Percentiles rank a stretch among this genome's conserved stretches.
Conservation (phyloP, 2,329 filamentous ascomycete genomes). For the Aspergillus sp. region DNA sequence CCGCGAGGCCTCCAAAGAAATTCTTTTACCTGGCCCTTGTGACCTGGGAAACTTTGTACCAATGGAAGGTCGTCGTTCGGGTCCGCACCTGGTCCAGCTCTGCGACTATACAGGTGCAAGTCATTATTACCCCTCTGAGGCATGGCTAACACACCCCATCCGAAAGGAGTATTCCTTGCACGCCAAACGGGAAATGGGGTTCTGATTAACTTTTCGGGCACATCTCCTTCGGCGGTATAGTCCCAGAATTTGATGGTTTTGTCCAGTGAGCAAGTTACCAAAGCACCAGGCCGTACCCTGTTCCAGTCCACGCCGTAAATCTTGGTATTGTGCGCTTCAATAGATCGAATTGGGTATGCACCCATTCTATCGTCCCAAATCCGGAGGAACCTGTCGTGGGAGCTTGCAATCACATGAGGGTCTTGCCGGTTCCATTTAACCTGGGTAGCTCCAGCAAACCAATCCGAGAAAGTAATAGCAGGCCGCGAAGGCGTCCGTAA, state of each 20-base stretch:
- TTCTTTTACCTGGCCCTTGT: constrained; percentile 67
- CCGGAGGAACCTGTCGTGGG: constrained; percentile 77
- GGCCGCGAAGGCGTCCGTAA: constrained; percentile 65
- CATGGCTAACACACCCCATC: constrained; percentile 78
- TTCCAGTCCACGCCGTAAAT: constrained; percentile 97
- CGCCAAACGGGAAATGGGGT: constrained; percentile 86
- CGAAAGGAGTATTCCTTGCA: constrained; percentile 84
- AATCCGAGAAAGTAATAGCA: constrained; percentile 77
- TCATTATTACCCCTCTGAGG: constrained; percentile 80
- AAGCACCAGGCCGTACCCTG: constrained; percentile 59
- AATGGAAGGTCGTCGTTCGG: constrained; percentile 30
- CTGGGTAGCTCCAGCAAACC: constrained; percentile 87
- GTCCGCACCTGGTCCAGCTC: constrained; percentile 35
- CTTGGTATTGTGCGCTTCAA: constrained; percentile 81
- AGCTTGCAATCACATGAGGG: constrained; percentile 77
- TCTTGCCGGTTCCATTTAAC: constrained; percentile 91
- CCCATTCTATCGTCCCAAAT: constrained; percentile 86
- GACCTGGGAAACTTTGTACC: constrained; percentile 47
- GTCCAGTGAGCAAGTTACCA: constrained; percentile 84
- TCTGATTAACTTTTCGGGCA: constrained; percentile 66
- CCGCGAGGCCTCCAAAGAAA: constrained; percentile 84
- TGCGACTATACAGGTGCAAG: constrained; percentile 73
- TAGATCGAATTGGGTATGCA: constrained; percentile 68
- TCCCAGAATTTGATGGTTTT: constrained; percentile 94
- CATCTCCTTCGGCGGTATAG: constrained; percentile 54